phyloP scores from a whole-genome alignment of 345 rosid species.

The Euclidium syriacum region DNA sequence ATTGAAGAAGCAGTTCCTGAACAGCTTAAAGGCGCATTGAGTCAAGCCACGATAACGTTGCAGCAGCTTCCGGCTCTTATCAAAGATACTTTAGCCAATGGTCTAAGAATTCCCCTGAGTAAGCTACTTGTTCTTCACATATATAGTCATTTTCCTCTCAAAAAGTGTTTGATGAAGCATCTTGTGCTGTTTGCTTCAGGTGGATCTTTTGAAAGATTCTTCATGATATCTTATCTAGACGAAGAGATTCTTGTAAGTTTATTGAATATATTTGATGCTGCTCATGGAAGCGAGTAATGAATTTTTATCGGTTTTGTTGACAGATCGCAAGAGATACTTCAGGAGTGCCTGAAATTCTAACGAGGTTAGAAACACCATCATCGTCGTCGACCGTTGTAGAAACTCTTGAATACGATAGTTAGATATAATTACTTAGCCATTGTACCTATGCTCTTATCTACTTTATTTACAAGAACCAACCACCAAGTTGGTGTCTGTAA shows the following conservation, averaged over 20 bases:
- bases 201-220: slow-evolving; percentile 79
- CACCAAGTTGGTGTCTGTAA: slow-evolving; percentile 18
- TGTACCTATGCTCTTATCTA: background rate
- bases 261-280: background rate
- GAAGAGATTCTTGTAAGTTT: slow-evolving; percentile 85
- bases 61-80: slow-evolving; percentile 82
- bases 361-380: slow-evolving; percentile 56
- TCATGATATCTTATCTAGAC: slow-evolving; percentile 93
- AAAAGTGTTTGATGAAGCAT: background rate
- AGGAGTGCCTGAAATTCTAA: slow-evolving; percentile 87
- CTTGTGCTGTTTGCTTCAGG: slow-evolving; percentile 39
- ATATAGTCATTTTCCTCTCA: background rate
- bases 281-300: background rate
- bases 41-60: slow-evolving; percentile 59
- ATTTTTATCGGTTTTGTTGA: background rate
- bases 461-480: slow-evolving; percentile 14
- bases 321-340: slow-evolving; percentile 72
- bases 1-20: slow-evolving; percentile 82
- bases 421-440: slow-evolving; percentile 23
- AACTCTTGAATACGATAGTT: slow-evolving; percentile 63
- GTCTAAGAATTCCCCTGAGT: slow-evolving; percentile 81
- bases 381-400: slow-evolving; percentile 31
- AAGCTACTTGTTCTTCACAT: slow-evolving; percentile 30
- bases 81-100: slow-evolving; percentile 58
- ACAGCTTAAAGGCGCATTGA: slow-evolving; percentile 67